These are phyloP conservation scores for Hibiscus tridactylites DNA, from an alignment of 345 rosid genomes.

Conservation along the genomic window DNA sequence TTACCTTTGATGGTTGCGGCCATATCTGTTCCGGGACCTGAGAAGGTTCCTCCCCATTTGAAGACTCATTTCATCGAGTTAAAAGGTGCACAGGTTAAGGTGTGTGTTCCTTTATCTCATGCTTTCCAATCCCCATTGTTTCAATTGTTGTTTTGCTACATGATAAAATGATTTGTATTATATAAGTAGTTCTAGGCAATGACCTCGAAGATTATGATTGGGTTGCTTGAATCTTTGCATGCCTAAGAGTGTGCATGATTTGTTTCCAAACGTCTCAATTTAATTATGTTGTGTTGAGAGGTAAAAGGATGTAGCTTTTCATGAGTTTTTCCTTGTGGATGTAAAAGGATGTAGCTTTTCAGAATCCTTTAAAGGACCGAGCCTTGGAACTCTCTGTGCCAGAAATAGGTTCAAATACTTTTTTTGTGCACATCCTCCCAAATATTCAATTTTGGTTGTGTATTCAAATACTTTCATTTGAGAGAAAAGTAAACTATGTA, in stretches of 20 bases:
- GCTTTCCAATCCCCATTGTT: background rate
- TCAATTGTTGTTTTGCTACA: background rate
- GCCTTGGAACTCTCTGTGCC: background rate
- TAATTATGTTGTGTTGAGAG: background rate
- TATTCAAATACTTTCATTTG: background rate
- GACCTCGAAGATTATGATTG: background rate
- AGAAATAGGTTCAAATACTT: background rate
- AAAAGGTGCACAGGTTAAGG: slow-evolving; percentile 99
- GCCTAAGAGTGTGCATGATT: background rate
- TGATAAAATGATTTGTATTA: background rate
- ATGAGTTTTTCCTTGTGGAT: background rate
- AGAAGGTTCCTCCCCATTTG: slow-evolving; percentile 79
- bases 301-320: background rate
- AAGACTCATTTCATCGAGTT: slow-evolving; percentile 84
- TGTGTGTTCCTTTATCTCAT: slow-evolving; percentile 21
- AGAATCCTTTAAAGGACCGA: background rate
- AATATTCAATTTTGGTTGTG: background rate
- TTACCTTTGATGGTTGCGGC: slow-evolving; percentile 97
- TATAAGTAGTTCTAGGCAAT: background rate
- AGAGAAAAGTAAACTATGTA: background rate
- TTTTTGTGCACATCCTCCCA: background rate
- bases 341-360: background rate
- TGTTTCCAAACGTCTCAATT: background rate
- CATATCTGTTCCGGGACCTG: slow-evolving; percentile 93
- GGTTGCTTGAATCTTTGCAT: slow-evolving; percentile 5